Conservation (phyloP, 306 rosid species). For the Lotus japonicus region DNA sequence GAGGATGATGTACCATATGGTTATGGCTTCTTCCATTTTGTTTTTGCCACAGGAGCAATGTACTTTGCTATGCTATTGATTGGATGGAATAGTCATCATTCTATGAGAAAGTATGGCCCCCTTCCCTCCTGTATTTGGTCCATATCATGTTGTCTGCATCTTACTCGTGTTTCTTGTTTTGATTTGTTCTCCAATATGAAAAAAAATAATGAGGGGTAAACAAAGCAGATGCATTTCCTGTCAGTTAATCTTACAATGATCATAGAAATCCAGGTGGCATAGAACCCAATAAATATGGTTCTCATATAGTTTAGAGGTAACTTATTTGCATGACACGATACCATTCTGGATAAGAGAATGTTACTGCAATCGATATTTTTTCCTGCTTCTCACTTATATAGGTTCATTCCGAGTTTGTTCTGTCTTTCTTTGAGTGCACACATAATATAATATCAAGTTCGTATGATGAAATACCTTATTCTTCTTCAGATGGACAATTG, state of each 20-base stretch:
- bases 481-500: conserved; percentile 85
- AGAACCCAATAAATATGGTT: neutral
- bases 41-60: conserved; percentile 98
- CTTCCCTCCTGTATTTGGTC: neutral
- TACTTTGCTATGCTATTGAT: conserved; percentile 96
- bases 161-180: conserved; percentile 1
- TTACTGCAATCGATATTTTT: no score
- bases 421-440: neutral
- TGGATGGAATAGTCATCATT: conserved; percentile 85
- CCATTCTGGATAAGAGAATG: no score
- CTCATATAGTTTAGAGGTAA: neutral
- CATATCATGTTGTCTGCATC: conserved; percentile 3
- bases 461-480: neutral
- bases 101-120: conserved; percentile 63
- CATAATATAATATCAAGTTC: neutral
- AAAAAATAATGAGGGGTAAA: neutral
- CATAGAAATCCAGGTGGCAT: neutral
- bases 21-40: conserved; percentile 97
- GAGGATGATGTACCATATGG: conserved; percentile 95
- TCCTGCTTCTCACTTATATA: neutral
- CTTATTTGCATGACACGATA: no score
- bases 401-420: neutral
- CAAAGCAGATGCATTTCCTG: conserved; percentile 13
- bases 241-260: neutral
- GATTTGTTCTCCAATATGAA: neutral